A percentile compares a stretch with the other conserved stretches of the same genome.
These are phyloP conservation scores for Cornus controversa DNA, from an alignment of 148 eudicot genomes.

Conservation along the genomic window DNA sequence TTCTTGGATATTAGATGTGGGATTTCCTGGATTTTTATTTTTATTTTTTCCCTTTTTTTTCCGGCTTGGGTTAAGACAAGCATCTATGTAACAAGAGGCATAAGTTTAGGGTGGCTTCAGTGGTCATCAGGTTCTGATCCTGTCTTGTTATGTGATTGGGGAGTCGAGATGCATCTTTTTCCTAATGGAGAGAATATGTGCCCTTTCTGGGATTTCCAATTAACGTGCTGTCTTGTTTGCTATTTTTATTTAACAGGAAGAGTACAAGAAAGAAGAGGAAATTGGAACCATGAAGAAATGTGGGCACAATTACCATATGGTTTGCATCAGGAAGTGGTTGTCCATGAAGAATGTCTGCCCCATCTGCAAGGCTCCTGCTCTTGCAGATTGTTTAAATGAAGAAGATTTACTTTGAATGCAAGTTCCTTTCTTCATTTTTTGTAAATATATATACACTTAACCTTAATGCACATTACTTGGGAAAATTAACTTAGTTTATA, in stretches of 20 bases:
- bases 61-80: too few species aligned
- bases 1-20: too few species aligned
- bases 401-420: slow-evolving; percentile 6
- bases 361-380: slow-evolving; percentile 31
- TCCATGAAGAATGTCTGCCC: slow-evolving; percentile 34
- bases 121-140: too few species aligned
- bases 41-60: too few species aligned
- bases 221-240: neutral
- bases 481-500: neutral
- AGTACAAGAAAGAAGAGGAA: slow-evolving; percentile 14
- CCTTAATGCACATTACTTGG: neutral
- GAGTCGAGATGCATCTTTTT: too few species aligned
- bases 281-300: slow-evolving; percentile 24
- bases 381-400: neutral
- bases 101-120: too few species aligned
- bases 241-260: slow-evolving; percentile 21
- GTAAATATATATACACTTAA: too few species aligned
- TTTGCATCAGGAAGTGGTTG: slow-evolving; percentile 33
- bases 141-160: neutral
- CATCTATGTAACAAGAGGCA: too few species aligned
- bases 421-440: neutral
- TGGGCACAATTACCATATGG: slow-evolving; percentile 28
- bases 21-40: too few species aligned
- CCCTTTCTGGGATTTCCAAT: neutral
- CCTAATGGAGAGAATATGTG: neutral